Conservation (phyloP, 805 yeast genomes). For the Helenozyma baotianmanensis region DNA sequence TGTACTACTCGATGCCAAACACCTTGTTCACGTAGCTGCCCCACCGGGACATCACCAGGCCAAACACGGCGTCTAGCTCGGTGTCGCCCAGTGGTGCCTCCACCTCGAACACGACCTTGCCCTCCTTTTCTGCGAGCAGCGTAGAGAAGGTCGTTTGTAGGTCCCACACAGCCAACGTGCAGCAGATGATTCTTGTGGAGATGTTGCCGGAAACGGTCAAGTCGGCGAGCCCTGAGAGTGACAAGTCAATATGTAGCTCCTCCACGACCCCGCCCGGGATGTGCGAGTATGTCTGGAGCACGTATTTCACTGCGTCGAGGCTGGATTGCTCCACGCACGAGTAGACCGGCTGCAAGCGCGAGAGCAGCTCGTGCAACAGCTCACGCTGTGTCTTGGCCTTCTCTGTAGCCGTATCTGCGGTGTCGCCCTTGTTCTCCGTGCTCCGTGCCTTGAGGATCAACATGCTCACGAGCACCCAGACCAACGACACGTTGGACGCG, state of each 20-base stretch:
- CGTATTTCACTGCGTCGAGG: too few species aligned
- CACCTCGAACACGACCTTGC: conserved; percentile 1
- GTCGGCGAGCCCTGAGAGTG: conserved; percentile 12
- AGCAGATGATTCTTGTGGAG: conserved; percentile 29
- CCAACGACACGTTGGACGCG: conserved; percentile 19
- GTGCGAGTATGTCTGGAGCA: too few species aligned
- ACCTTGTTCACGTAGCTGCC: conserved; percentile 25
- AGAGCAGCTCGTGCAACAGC: background rate
- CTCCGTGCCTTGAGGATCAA: too few species aligned
- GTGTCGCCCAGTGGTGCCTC: conserved; percentile 1
- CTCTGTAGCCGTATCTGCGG: too few species aligned
- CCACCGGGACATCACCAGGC: conserved; percentile 22
- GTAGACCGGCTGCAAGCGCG: too few species aligned
- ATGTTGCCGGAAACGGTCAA: conserved; percentile 17
- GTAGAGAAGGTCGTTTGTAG: conserved; percentile 12
- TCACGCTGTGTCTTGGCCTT: background rate
- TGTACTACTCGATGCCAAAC: conserved; percentile 35
- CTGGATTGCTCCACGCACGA: too few species aligned
- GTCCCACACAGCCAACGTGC: conserved; percentile 35
- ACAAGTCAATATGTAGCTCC: background rate
- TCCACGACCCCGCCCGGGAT: too few species aligned
- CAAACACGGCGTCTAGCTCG: conserved; percentile 12
- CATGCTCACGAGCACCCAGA: conserved; percentile 14
- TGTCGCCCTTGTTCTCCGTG: too few species aligned
- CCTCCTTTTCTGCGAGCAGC: background rate